Evolutionary conservation across 805 yeast species (phyloP).

Genomic region (Teunomyces pallodes): DNA sequence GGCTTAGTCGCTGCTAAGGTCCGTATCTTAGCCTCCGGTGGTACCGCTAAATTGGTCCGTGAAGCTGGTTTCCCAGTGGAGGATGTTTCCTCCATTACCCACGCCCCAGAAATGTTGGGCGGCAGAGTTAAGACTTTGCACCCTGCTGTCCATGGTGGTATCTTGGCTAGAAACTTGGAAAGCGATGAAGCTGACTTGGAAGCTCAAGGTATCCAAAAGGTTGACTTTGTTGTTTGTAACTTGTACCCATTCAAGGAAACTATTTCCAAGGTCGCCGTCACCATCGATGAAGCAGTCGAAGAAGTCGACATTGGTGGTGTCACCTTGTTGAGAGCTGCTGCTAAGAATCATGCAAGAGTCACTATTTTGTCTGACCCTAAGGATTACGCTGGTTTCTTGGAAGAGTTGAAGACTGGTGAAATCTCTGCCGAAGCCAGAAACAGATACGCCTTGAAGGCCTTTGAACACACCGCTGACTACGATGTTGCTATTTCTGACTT

Average conservation of each 20-base stretch:
- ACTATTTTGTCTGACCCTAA: constrained; percentile 92
- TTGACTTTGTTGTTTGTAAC: constrained; percentile 96
- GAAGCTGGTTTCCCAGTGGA: constrained; percentile 98
- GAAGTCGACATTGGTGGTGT: constrained; percentile 98
- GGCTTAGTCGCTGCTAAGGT: constrained; percentile 88
- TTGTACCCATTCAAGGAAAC: constrained; percentile 98
- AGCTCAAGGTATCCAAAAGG: constrained; percentile 90
- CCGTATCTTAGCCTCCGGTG: constrained; percentile 94
- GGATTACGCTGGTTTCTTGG: constrained; percentile 84
- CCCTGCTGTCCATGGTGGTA: constrained; percentile 98
- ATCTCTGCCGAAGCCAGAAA: constrained; percentile 74
- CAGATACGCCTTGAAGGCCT: constrained; percentile 89
- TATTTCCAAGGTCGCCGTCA: constrained; percentile 90
- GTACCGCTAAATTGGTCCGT: constrained; percentile 90
- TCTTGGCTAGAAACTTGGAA: constrained; percentile 89
- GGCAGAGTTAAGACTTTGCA: constrained; percentile 98
- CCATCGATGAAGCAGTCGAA: constrained; percentile 96
- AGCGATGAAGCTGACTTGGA: constrained; percentile 85
- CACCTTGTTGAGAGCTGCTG: constrained; percentile 95
- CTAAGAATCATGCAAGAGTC: constrained; percentile 96
- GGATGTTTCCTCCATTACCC: constrained; percentile 91
- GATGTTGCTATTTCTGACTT: constrained; percentile 95
- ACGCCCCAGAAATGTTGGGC: constrained; percentile 98
- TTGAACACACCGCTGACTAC: constrained; percentile 97
- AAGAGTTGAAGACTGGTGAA: constrained; percentile 74